phyloP scores from a whole-genome alignment of 1,284 basidiomycete genomes.

The Boletus sp. region DNA sequence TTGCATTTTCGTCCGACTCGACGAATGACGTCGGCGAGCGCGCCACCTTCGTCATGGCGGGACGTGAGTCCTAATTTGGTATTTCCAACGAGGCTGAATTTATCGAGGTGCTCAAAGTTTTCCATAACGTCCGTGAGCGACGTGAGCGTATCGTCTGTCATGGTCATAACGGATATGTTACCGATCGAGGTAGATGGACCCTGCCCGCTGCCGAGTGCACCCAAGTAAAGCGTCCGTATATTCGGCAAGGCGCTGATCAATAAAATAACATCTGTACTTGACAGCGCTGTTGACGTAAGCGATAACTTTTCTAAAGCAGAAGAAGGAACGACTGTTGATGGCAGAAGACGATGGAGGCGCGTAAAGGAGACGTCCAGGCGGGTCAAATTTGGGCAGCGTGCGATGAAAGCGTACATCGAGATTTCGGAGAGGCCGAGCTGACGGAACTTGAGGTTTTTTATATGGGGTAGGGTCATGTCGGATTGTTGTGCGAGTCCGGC shows the following conservation, averaged over 20 bases:
- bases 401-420: conserved; percentile 44
- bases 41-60: conserved; percentile 28
- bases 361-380: conserved; percentile 69
- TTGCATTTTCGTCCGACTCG: conserved; percentile 60
- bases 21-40: conserved; percentile 48
- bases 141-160: conserved; percentile 52
- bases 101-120: conserved; percentile 42
- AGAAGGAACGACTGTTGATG: conserved; percentile 4
- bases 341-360: conserved; percentile 39
- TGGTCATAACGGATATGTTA: conserved; percentile 51
- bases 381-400: conserved; percentile 48
- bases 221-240: conserved; percentile 54
- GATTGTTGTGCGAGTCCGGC: conserved; percentile 27
- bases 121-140: conserved; percentile 45
- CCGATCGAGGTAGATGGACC: conserved; percentile 45
- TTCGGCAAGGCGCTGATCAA: conserved; percentile 41
- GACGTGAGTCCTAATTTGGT: conserved; percentile 50
- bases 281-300: conserved; percentile 55
- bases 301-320: conserved; percentile 55
- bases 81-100: conserved; percentile 61
- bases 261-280: conserved; percentile 41
- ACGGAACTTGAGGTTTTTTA: conserved; percentile 60
- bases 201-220: conserved; percentile 54
- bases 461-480: conserved; percentile 35
- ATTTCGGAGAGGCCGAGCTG: conserved; percentile 51